Percentiles rank a stretch among this genome's conserved stretches.
phyloP scores from a whole-genome alignment of 2,329 filamentous ascomycete genomes.

The Calonectria henricotiae region DNA sequence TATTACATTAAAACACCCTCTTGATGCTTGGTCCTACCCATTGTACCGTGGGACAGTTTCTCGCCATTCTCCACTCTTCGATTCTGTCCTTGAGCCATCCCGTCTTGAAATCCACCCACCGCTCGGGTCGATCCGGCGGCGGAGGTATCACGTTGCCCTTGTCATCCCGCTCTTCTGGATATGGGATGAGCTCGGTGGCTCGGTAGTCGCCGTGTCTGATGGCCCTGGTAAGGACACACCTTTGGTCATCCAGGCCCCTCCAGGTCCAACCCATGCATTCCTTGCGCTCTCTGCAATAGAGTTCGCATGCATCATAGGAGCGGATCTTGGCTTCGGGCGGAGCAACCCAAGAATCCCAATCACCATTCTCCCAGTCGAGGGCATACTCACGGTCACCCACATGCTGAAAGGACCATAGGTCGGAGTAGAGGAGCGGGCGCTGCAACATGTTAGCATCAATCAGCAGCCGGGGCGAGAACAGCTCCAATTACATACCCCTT shows the following conservation, averaged over 20 bases:
- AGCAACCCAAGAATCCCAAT: slow-evolving; percentile 54
- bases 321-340: slow-evolving; percentile 49
- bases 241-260: slow-evolving; percentile 54
- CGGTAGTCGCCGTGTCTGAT: slow-evolving; percentile 52
- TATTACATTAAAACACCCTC: slow-evolving; percentile 48
- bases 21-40: slow-evolving; percentile 57
- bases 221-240: slow-evolving; percentile 52
- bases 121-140: slow-evolving; percentile 41
- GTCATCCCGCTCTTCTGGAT: slow-evolving; percentile 49
- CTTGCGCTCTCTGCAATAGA: slow-evolving; percentile 49
- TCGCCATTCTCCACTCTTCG: slow-evolving; percentile 49
- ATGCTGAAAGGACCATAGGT: slow-evolving; percentile 59
- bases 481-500: slow-evolving; percentile 52
- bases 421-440: slow-evolving; percentile 59
- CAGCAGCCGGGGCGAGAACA: background rate
- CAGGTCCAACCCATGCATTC: slow-evolving; percentile 55
- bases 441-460: slow-evolving; percentile 45
- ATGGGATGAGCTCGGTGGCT: slow-evolving; percentile 47
- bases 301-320: slow-evolving; percentile 52
- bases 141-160: slow-evolving; percentile 49
- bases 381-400: slow-evolving; percentile 48
- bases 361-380: slow-evolving; percentile 56
- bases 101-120: slow-evolving; percentile 54
- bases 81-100: slow-evolving; percentile 54
- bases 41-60: slow-evolving; percentile 52